These are phyloP conservation scores for Kodamaea jinghongensis DNA, from an alignment of 805 yeast genomes.

Conservation along the genomic window DNA sequence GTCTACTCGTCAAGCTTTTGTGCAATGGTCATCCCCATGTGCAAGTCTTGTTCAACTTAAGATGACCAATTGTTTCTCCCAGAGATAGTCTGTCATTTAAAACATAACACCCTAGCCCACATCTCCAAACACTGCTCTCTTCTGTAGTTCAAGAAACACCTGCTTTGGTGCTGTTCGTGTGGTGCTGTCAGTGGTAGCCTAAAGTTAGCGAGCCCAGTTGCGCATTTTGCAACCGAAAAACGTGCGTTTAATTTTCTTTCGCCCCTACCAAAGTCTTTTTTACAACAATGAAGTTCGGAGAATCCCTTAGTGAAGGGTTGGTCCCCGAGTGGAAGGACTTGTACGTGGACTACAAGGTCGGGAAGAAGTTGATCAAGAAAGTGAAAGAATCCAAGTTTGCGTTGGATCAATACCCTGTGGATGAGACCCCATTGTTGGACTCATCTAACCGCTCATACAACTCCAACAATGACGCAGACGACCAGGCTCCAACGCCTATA, in stretches of 20 bases:
- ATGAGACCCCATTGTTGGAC: conserved; percentile 8
- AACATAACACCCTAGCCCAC: too few species aligned
- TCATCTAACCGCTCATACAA: conserved; percentile 1
- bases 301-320: conserved; percentile 60
- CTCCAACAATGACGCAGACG: background rate
- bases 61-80: too few species aligned
- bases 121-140: too few species aligned
- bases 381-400: conserved; percentile 15
- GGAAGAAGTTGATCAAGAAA: conserved; percentile 52
- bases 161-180: too few species aligned
- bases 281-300: conserved; percentile 63
- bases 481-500: conserved; percentile 6
- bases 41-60: too few species aligned
- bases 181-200: too few species aligned
- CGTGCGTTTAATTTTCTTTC: conserved; percentile 1
- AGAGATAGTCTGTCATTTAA: too few species aligned
- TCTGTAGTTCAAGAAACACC: too few species aligned
- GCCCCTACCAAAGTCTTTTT: background rate
- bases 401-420: conserved; percentile 1
- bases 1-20: too few species aligned
- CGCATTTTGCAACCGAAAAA: background rate
- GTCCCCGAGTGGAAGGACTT: conserved; percentile 88
- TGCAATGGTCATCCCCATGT: too few species aligned
- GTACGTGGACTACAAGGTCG: conserved; percentile 69
- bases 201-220: too few species aligned